A percentile compares a stretch with the other conserved stretches of the same genome.
Conservation (phyloP, 805 yeast genomes). For the Metschnikowia matae region DNA sequence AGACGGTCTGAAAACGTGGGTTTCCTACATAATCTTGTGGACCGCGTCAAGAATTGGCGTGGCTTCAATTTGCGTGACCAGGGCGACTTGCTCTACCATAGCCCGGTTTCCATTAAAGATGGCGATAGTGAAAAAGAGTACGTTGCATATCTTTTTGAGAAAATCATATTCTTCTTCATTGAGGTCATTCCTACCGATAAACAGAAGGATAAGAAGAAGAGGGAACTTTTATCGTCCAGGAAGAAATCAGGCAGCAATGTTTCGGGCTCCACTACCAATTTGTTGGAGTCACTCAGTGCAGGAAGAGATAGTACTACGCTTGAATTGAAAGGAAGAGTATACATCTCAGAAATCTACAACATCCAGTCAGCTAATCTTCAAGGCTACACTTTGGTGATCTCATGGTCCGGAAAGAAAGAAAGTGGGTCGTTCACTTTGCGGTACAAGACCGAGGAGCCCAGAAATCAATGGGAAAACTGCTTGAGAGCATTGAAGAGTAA, state of each 20-base stretch:
- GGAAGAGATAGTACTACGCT: slow-evolving; percentile 27
- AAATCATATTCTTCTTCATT: slow-evolving; percentile 47
- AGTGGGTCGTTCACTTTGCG: slow-evolving; percentile 80
- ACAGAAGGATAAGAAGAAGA: slow-evolving; percentile 30
- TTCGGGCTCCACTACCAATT: slow-evolving; percentile 36
- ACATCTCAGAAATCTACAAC: slow-evolving; percentile 58
- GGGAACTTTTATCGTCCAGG: slow-evolving; percentile 43
- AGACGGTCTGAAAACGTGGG: slow-evolving; percentile 84
- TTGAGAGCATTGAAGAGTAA: slow-evolving; percentile 46
- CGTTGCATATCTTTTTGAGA: slow-evolving; percentile 83
- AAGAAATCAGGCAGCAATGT: slow-evolving; percentile 45
- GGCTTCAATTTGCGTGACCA: slow-evolving; percentile 76
- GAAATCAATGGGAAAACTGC: slow-evolving; percentile 77
- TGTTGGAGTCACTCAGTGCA: slow-evolving; percentile 32
- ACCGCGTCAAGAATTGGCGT: slow-evolving; percentile 85
- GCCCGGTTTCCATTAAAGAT: slow-evolving; percentile 65
- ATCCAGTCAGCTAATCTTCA: slow-evolving; percentile 33
- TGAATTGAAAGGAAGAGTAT: slow-evolving; percentile 78
- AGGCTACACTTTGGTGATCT: slow-evolving; percentile 60
- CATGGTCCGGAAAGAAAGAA: slow-evolving; percentile 85
- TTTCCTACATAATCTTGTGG: slow-evolving; percentile 60
- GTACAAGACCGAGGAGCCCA: slow-evolving; percentile 76
- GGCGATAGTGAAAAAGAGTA: slow-evolving; percentile 78
- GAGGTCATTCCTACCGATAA: slow-evolving; percentile 26
- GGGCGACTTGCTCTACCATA: slow-evolving; percentile 80